Percentiles rank a stretch among this genome's conserved stretches.
Conservation (phyloP, 108 stramenopile species). For the Skeletonema menzelii region DNA sequence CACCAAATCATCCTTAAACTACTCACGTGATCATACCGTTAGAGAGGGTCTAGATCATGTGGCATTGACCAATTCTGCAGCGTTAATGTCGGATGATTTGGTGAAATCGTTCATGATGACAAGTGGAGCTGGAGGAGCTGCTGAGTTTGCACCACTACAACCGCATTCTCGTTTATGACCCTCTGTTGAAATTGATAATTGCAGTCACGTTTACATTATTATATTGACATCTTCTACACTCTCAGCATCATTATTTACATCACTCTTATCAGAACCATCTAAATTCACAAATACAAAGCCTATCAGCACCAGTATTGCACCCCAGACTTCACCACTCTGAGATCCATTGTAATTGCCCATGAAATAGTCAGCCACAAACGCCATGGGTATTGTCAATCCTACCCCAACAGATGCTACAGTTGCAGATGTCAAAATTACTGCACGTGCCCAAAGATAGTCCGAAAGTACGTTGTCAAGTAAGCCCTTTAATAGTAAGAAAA, state of each 20-base stretch:
- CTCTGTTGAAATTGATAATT: not conserved
- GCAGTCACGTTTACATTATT: not conserved
- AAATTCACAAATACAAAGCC: slow-evolving; percentile 86
- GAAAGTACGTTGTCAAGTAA: slow-evolving; percentile 88
- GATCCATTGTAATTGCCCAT: slow-evolving; percentile 52
- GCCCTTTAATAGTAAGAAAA: slow-evolving; percentile 70
- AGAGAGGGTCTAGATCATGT: slow-evolving; percentile 73
- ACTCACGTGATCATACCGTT: slow-evolving; percentile 75
- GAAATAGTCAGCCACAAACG: slow-evolving; percentile 81
- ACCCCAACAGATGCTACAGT: slow-evolving; percentile 97
- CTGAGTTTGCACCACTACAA: slow-evolving; percentile 23
- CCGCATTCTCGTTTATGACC: slow-evolving; percentile 38
- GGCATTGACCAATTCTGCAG: slow-evolving; percentile 68
- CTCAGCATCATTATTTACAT: slow-evolving; percentile 4
- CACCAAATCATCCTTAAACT: slow-evolving; percentile 70
- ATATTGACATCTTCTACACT: not conserved
- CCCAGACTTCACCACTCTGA: slow-evolving; percentile 47
- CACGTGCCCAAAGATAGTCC: slow-evolving; percentile 95
- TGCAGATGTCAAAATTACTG: slow-evolving; percentile 93
- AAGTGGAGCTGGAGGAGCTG: slow-evolving; percentile 15
- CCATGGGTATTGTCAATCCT: slow-evolving; percentile 96
- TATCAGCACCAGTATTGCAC: slow-evolving; percentile 65
- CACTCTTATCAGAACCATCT: slow-evolving; percentile 19
- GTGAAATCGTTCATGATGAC: slow-evolving; percentile 49
- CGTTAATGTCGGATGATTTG: slow-evolving; percentile 72